A percentile compares a stretch with the other conserved stretches of the same genome.
Evolutionary conservation across 805 yeast species (phyloP).

Genomic region (Komagataella pastoris): DNA sequence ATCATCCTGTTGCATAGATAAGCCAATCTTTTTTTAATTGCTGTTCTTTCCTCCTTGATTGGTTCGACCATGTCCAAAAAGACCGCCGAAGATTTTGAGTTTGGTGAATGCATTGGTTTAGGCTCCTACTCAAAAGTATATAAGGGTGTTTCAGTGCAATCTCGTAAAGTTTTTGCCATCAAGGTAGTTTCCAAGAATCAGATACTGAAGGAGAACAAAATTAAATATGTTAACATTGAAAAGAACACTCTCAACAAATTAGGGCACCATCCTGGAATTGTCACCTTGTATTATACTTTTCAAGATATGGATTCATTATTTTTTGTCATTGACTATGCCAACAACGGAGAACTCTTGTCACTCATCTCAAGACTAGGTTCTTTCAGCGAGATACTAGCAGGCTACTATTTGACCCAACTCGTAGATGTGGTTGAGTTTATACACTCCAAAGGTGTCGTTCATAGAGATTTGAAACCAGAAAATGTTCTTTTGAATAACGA

Average conservation of each 20-base stretch:
- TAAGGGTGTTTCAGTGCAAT: constrained; percentile 68
- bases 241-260: constrained; percentile 78
- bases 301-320: constrained; percentile 83
- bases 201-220: constrained; percentile 87
- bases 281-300: constrained; percentile 83
- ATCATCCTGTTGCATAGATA: background rate
- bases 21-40: background rate
- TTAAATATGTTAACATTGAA: constrained; percentile 92
- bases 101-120: constrained; percentile 83
- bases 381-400: constrained; percentile 58
- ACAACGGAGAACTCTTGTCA: constrained; percentile 85
- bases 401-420: constrained; percentile 74
- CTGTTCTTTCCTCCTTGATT: background rate
- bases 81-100: constrained; percentile 74
- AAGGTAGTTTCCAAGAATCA: constrained; percentile 86
- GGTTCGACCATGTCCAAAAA: constrained; percentile 19
- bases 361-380: constrained; percentile 70
- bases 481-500: constrained; percentile 76
- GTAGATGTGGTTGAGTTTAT: constrained; percentile 86
- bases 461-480: constrained; percentile 91
- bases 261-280: constrained; percentile 92
- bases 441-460: constrained; percentile 83
- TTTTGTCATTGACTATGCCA: constrained; percentile 88
- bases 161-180: constrained; percentile 72
- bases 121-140: constrained; percentile 94